Conservation (phyloP, 2,329 filamentous ascomycete genomes). For the Hymenoscyphus occultus region DNA sequence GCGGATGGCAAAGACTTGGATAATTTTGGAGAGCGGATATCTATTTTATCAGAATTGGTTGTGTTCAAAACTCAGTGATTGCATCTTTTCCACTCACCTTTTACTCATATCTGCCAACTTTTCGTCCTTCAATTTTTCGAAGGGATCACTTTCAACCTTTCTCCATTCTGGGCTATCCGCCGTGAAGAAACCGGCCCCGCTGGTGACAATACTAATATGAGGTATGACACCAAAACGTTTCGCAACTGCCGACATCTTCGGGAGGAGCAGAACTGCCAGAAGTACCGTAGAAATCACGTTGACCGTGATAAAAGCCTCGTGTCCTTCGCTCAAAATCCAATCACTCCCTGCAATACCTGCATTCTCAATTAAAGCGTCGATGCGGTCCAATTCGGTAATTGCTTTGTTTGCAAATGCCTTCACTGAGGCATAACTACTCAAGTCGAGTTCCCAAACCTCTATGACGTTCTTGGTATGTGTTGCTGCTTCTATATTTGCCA, state of each 20-base stretch:
- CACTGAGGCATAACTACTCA: slow-evolving; percentile 22
- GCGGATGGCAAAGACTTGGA: not conserved
- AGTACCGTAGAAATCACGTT: slow-evolving; percentile 14
- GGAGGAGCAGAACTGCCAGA: slow-evolving; percentile 9
- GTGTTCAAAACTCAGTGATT: slow-evolving; percentile 8
- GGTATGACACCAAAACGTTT: not conserved
- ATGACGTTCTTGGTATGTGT: slow-evolving; percentile 12
- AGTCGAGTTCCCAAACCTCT: slow-evolving; percentile 25
- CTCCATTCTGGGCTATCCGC: slow-evolving; percentile 18
- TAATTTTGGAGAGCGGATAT: not conserved
- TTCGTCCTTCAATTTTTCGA: slow-evolving; percentile 25
- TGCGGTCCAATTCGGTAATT: not conserved
- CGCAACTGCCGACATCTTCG: slow-evolving; percentile 5
- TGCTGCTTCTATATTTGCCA: slow-evolving; percentile 30
- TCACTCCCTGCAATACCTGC: not conserved
- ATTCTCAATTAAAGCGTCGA: not conserved
- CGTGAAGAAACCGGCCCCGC: not conserved
- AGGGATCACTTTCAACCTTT: slow-evolving; percentile 28
- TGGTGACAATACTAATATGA: slow-evolving; percentile 9
- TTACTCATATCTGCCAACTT: slow-evolving; percentile 10
- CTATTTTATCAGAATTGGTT: not conserved
- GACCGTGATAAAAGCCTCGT: slow-evolving; percentile 7
- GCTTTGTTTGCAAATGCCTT: slow-evolving; percentile 17
- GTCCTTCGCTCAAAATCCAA: not conserved
- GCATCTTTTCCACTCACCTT: slow-evolving; percentile 20